Conservation (phyloP, 1,139 yeast species). For the Taphrina sp. region DNA sequence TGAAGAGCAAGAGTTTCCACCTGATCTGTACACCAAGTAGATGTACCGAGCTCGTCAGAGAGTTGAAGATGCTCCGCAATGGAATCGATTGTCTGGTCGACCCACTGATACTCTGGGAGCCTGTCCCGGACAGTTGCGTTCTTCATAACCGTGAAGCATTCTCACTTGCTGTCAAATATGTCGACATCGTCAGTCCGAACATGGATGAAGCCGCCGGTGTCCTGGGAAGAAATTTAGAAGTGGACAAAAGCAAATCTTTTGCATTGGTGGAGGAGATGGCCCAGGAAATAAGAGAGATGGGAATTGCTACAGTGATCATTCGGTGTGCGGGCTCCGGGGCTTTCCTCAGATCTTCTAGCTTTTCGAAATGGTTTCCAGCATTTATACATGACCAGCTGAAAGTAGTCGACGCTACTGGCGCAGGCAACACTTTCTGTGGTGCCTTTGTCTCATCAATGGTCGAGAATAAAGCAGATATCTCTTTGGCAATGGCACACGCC, state of each 20-base stretch:
- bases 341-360: not conserved
- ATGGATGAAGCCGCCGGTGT: conserved; percentile 70
- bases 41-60: conserved; percentile 17
- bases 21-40: conserved; percentile 64
- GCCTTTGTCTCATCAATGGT: conserved; percentile 64
- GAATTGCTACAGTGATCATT: conserved; percentile 1
- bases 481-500: conserved; percentile 18
- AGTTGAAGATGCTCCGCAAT: conserved; percentile 10
- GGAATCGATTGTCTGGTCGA: conserved; percentile 34
- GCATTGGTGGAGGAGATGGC: conserved; percentile 16
- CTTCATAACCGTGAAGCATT: conserved; percentile 51
- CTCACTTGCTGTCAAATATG: conserved; percentile 48
- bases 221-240: not conserved
- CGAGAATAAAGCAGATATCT: conserved; percentile 2
- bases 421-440: conserved; percentile 87
- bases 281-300: not conserved
- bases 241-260: not conserved
- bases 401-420: conserved; percentile 89
- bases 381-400: conserved; percentile 45
- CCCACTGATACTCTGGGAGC: conserved; percentile 64
- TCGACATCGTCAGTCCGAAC: conserved; percentile 76
- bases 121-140: conserved; percentile 71
- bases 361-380: conserved; percentile 6
- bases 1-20: conserved; percentile 59
- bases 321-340: conserved; percentile 7